phyloP scores from a whole-genome alignment of 371 early-diverging fungal species.

The Mortierella sp. region DNA sequence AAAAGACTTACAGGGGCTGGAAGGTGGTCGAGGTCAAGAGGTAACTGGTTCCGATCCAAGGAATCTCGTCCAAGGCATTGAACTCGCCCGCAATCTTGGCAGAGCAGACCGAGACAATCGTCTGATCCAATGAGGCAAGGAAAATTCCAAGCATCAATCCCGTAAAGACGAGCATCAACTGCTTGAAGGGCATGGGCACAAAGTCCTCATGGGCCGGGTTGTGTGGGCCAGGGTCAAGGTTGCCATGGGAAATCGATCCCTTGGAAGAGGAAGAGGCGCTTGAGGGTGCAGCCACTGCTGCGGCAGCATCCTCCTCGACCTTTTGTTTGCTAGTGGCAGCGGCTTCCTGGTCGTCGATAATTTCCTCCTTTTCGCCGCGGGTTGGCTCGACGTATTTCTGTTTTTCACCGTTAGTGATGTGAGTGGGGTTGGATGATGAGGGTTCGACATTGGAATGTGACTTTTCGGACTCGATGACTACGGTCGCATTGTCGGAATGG shows the following conservation, averaged over 20 bases:
- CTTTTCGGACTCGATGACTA: constrained; percentile 39
- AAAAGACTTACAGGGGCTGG: constrained; percentile 50
- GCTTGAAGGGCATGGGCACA: constrained; percentile 36
- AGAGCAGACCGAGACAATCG: constrained; percentile 75
- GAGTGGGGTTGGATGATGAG: constrained; percentile 13
- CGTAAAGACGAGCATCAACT: constrained; percentile 52
- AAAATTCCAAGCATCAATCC: constrained; percentile 71
- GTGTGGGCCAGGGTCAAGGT: constrained; percentile 28
- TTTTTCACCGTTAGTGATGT: constrained; percentile 6
- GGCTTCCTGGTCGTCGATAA: background rate
- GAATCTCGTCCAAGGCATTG: constrained; percentile 66
- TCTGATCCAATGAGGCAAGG: constrained; percentile 79
- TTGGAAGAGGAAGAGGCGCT: constrained; percentile 27
- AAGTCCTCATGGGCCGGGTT: constrained; percentile 4
- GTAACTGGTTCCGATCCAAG: constrained; percentile 76
- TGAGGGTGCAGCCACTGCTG: background rate
- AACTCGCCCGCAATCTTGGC: constrained; percentile 68
- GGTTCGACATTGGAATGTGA: constrained; percentile 9
- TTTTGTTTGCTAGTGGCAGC: background rate
- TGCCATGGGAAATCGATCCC: constrained; percentile 21
- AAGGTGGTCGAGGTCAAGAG: constrained; percentile 72
- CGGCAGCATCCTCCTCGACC: constrained; percentile 6
- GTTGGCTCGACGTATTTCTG: background rate
- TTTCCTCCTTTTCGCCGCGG: constrained; percentile 12
- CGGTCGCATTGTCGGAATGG: constrained; percentile 42